phyloP scores from a whole-genome alignment of 2,329 filamentous ascomycete species.

The Aureobasidium sp. region DNA sequence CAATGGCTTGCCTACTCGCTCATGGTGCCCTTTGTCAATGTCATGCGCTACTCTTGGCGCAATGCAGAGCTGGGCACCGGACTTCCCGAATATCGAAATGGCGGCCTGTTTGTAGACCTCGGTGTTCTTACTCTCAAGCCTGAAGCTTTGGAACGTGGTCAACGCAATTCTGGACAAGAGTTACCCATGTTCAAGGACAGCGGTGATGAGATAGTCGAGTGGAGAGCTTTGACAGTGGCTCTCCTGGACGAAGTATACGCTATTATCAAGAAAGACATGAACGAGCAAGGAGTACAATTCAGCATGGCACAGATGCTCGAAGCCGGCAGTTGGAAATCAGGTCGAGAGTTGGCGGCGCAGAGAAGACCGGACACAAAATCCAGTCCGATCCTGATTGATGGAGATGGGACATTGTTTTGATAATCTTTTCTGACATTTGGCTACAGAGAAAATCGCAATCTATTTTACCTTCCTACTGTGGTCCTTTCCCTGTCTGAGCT shows the following conservation, averaged over 20 bases:
- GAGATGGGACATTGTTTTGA: conserved; percentile 36
- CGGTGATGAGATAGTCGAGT: conserved; percentile 68
- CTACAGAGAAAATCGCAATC: neutral
- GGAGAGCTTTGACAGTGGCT: conserved; percentile 63
- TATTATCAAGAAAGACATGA: conserved; percentile 59
- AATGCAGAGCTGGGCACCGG: conserved; percentile 63
- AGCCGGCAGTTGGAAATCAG: conserved; percentile 90
- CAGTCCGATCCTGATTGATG: conserved; percentile 34
- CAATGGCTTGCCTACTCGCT: conserved; percentile 87
- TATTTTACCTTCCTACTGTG: neutral
- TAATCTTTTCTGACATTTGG: neutral
- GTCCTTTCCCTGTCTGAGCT: neutral
- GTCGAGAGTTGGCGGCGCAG: conserved; percentile 35
- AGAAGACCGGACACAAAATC: conserved; percentile 29
- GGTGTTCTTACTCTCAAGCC: conserved; percentile 46
- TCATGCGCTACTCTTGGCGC: conserved; percentile 46
- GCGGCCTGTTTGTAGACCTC: conserved; percentile 67
- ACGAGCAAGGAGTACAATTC: conserved; percentile 44
- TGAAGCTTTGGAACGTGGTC: conserved; percentile 46
- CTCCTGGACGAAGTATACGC: conserved; percentile 59
- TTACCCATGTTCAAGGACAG: conserved; percentile 60
- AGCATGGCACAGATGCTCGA: conserved; percentile 81
- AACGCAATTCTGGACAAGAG: conserved; percentile 54
- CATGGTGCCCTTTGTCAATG: conserved; percentile 59
- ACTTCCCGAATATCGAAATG: conserved; percentile 83